Percentiles rank a stretch among this genome's conserved stretches.
Evolutionary conservation across 345 rosid species (phyloP).

Genomic region (Camelina sativa): DNA sequence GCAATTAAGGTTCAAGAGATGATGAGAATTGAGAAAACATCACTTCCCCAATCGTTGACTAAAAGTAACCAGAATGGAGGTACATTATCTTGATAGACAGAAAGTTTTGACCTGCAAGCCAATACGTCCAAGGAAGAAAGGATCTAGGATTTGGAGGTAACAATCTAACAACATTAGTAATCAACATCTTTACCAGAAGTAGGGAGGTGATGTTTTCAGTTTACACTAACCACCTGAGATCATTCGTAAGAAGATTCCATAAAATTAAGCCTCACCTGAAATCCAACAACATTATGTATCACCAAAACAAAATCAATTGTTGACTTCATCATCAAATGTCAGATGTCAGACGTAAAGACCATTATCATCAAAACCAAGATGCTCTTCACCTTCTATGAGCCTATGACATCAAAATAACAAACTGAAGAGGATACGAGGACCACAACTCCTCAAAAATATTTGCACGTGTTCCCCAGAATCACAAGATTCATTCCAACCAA

Average conservation of each 20-base stretch:
- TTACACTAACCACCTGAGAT: no score
- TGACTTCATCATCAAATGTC: background rate
- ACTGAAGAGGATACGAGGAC: background rate
- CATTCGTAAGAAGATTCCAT: no score
- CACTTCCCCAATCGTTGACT: background rate
- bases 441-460: background rate
- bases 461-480: background rate
- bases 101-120: background rate
- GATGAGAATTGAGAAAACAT: background rate
- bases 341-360: background rate
- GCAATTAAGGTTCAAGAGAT: background rate
- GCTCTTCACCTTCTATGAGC: background rate
- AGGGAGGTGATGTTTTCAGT: background rate
- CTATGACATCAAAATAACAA: background rate
- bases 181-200: background rate
- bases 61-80: background rate
- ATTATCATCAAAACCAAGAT: background rate
- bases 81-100: background rate
- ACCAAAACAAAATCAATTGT: background rate
- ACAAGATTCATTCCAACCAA: background rate
- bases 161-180: background rate
- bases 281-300: background rate
- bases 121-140: background rate
- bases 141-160: background rate
- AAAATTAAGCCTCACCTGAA: background rate